A percentile compares a stretch with the other conserved stretches of the same genome.
phyloP scores from a whole-genome alignment of 1,139 yeast species.

The Arxiozyma bovina region DNA sequence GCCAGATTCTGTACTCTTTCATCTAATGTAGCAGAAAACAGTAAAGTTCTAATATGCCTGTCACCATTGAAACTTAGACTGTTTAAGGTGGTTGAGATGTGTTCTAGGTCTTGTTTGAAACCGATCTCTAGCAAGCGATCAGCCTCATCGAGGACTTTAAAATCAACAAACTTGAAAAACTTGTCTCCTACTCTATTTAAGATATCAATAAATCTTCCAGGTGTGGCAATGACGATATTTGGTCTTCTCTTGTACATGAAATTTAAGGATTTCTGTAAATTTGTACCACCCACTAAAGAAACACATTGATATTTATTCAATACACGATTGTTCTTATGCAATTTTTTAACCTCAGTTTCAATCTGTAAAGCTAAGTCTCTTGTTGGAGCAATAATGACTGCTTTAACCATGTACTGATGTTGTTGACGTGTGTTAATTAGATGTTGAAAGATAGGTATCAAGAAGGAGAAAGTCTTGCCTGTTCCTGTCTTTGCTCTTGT shows the following conservation, averaged over 20 bases:
- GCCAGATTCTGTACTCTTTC: slow-evolving; percentile 60
- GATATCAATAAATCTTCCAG: slow-evolving; percentile 71
- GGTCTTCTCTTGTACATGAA: slow-evolving; percentile 31
- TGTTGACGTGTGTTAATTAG: slow-evolving; percentile 32
- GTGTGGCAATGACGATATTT: slow-evolving; percentile 74
- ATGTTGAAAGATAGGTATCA: slow-evolving; percentile 66
- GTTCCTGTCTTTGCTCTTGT: slow-evolving; percentile 94
- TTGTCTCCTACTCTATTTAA: slow-evolving; percentile 42
- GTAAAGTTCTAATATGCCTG: slow-evolving; percentile 47
- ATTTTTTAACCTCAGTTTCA: slow-evolving; percentile 51
- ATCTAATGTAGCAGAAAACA: slow-evolving; percentile 86
- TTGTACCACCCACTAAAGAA: slow-evolving; percentile 46
- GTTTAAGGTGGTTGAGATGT: slow-evolving; percentile 45
- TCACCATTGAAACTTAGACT: slow-evolving; percentile 32
- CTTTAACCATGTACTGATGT: slow-evolving; percentile 34
- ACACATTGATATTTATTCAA: slow-evolving; percentile 33
- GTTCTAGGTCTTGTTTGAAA: slow-evolving; percentile 54
- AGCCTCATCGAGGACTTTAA: slow-evolving; percentile 81
- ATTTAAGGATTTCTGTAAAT: slow-evolving; percentile 33
- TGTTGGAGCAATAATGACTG: slow-evolving; percentile 80
- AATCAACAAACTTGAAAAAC: slow-evolving; percentile 47
- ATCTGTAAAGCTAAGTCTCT: slow-evolving; percentile 88
- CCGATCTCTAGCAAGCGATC: slow-evolving; percentile 75
- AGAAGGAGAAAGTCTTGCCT: slow-evolving; percentile 86
- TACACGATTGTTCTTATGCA: slow-evolving; percentile 29